These are phyloP conservation scores for Purpureocillium lavendulum DNA, from an alignment of 2,329 filamentous ascomycete genomes.

Conservation along the genomic window DNA sequence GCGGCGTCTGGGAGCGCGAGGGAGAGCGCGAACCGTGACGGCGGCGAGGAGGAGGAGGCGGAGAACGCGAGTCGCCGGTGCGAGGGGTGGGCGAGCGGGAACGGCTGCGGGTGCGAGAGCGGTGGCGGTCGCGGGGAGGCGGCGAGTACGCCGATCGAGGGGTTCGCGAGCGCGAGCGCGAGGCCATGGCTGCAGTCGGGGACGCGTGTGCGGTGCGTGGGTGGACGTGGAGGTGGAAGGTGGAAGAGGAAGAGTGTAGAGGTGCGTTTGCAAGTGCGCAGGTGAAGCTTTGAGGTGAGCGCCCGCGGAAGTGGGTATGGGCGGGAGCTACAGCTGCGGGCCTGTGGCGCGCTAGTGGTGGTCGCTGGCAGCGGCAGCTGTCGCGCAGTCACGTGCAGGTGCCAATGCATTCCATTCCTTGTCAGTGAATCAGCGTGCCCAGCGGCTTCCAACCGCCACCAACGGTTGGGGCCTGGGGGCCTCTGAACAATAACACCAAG, in stretches of 20 bases:
- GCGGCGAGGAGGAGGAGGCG: constrained; percentile 18
- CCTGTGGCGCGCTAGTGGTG: neutral
- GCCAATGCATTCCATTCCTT: neutral
- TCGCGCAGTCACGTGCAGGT: constrained; percentile 6
- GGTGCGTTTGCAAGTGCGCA: neutral
- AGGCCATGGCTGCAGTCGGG: constrained; percentile 14
- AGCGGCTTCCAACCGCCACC: neutral
- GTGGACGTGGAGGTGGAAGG: neutral
- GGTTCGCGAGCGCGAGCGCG: constrained; percentile 11
- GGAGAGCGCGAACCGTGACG: constrained; percentile 23
- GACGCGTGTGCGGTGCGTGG: neutral
- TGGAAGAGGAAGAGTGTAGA: neutral
- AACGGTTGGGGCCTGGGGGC: no score
- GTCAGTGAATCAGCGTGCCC: neutral
- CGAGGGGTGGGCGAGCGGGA: constrained; percentile 26
- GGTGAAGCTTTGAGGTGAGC: neutral
- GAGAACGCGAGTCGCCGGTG: constrained; percentile 25
- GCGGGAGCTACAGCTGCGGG: no score
- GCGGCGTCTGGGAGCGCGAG: constrained; percentile 21
- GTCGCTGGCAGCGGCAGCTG: constrained; percentile 1
- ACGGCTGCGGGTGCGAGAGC: constrained; percentile 21
- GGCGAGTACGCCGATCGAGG: neutral
- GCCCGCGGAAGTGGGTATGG: no score
- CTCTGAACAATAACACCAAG: no score
- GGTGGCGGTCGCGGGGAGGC: constrained; percentile 20